These are phyloP conservation scores for Polyporus arcularius DNA, from an alignment of 768 basidiomycete species.

Conservation along the genomic window DNA sequence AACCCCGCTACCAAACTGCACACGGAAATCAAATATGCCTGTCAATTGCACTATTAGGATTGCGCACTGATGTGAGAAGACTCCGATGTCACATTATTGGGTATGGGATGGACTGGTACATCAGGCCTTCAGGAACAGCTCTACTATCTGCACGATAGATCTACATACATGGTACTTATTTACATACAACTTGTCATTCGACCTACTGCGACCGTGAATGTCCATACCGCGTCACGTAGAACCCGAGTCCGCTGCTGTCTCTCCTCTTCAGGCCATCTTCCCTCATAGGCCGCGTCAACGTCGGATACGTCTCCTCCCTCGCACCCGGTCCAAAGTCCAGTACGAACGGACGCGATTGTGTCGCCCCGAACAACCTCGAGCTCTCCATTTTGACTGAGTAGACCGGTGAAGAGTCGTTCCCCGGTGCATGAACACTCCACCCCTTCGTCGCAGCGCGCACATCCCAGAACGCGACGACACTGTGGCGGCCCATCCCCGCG, in stretches of 20 bases:
- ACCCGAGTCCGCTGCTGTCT: slow-evolving; percentile 43
- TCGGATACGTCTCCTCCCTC: slow-evolving; percentile 54
- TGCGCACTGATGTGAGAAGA: too few relatives aligned
- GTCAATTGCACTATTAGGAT: too few relatives aligned
- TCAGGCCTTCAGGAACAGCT: too few relatives aligned
- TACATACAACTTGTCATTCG: not conserved
- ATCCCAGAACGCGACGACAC: slow-evolving; percentile 83
- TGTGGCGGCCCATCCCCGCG: slow-evolving; percentile 76
- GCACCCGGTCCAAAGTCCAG: slow-evolving; percentile 78
- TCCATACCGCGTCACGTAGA: slow-evolving; percentile 51
- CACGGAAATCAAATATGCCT: too few relatives aligned
- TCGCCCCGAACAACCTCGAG: slow-evolving; percentile 77
- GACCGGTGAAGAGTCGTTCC: slow-evolving; percentile 77
- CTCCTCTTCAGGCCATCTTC: slow-evolving; percentile 38
- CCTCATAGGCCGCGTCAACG: slow-evolving; percentile 18
- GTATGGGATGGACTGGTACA: too few relatives aligned
- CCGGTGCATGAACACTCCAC: slow-evolving; percentile 81
- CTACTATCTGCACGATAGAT: not conserved
- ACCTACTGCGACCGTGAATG: slow-evolving; percentile 26
- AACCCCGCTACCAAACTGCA: too few relatives aligned
- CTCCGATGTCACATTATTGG: too few relatives aligned
- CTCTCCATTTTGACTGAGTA: slow-evolving; percentile 76
- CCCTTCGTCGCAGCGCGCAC: slow-evolving; percentile 60
- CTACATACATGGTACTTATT: not conserved
- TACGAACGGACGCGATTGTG: slow-evolving; percentile 75